A percentile compares a stretch with the other conserved stretches of the same genome.
Conservation (phyloP, 164 flowering plant species). For the Santalum album region DNA sequence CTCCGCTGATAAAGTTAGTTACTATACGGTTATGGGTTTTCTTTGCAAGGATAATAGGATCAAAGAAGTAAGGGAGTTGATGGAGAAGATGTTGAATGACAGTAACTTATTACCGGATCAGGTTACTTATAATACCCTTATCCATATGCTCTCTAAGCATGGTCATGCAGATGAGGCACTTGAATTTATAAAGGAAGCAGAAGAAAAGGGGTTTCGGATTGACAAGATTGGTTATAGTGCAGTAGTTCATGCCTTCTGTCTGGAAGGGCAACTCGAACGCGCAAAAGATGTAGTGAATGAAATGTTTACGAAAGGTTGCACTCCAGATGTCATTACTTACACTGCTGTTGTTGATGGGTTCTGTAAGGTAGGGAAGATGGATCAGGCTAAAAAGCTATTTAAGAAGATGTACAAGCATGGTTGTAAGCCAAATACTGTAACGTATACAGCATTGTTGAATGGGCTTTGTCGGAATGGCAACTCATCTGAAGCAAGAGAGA, state of each 20-base stretch:
- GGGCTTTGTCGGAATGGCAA: slow-evolving; percentile 69
- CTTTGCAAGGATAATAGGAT: slow-evolving; percentile 67
- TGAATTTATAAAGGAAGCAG: slow-evolving; percentile 62
- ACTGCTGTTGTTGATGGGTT: slow-evolving; percentile 70
- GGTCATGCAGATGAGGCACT: slow-evolving; percentile 71
- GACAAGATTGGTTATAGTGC: slow-evolving; percentile 86
- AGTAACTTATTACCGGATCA: slow-evolving; percentile 57
- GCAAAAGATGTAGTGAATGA: slow-evolving; percentile 70
- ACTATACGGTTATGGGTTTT: slow-evolving; percentile 63
- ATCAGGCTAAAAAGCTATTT: slow-evolving; percentile 74
- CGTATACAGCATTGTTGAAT: slow-evolving; percentile 72
- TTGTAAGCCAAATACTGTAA: slow-evolving; percentile 76
- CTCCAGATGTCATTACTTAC: slow-evolving; percentile 90
- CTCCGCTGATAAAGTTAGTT: slow-evolving; percentile 82
- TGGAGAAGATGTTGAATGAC: slow-evolving; percentile 61
- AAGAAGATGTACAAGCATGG: slow-evolving; percentile 70
- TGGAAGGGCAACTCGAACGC: slow-evolving; percentile 46
- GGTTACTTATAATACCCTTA: slow-evolving; percentile 60
- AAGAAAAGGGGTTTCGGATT: slow-evolving; percentile 51
- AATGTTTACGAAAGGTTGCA: slow-evolving; percentile 64
- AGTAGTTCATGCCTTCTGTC: slow-evolving; percentile 57
- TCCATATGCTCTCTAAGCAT: slow-evolving; percentile 75
- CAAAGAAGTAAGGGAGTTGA: slow-evolving; percentile 55
- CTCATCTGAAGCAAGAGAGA: slow-evolving; percentile 71
- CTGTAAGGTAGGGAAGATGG: slow-evolving; percentile 58